Percentiles rank a stretch among this genome's conserved stretches.
These are phyloP conservation scores for Gastroboletus turbinatus DNA, from an alignment of 1,284 basidiomycete species.

Conservation along the genomic window DNA sequence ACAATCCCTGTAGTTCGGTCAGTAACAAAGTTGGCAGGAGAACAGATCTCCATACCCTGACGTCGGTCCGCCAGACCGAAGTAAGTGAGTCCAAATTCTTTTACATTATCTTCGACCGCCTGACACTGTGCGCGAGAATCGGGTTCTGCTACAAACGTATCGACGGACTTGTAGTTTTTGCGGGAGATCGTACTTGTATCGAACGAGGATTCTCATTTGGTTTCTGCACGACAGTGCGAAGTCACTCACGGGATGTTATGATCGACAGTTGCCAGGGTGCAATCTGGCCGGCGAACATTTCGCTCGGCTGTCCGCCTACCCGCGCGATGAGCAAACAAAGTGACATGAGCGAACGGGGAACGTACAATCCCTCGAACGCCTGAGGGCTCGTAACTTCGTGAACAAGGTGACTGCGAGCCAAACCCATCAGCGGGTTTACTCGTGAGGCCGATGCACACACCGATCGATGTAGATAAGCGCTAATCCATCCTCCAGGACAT, in stretches of 20 bases:
- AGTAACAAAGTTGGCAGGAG: background rate
- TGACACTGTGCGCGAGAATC: constrained; percentile 91
- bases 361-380: constrained; percentile 91
- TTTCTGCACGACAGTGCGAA: background rate
- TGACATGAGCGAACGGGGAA: constrained; percentile 15
- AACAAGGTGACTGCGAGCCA: constrained; percentile 73
- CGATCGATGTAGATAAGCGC: constrained; percentile 93
- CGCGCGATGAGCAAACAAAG: constrained; percentile 13
- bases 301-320: constrained; percentile 76
- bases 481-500: constrained; percentile 78
- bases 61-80: constrained; percentile 91
- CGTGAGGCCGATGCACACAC: constrained; percentile 39
- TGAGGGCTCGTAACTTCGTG: constrained; percentile 97
- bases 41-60: constrained; percentile 59
- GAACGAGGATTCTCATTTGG: constrained; percentile 10
- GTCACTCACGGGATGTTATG: constrained; percentile 90
- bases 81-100: constrained; percentile 93
- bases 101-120: constrained; percentile 93
- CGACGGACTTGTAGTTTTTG: constrained; percentile 78
- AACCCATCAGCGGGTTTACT: background rate
- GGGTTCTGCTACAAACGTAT: constrained; percentile 82
- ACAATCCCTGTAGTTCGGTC: constrained; percentile 70
- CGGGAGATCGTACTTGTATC: constrained; percentile 76
- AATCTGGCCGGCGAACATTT: constrained; percentile 86
- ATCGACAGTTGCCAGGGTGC: constrained; percentile 93